Conservation (phyloP, 2,329 filamentous ascomycete species). For the Xylariales sp. region DNA sequence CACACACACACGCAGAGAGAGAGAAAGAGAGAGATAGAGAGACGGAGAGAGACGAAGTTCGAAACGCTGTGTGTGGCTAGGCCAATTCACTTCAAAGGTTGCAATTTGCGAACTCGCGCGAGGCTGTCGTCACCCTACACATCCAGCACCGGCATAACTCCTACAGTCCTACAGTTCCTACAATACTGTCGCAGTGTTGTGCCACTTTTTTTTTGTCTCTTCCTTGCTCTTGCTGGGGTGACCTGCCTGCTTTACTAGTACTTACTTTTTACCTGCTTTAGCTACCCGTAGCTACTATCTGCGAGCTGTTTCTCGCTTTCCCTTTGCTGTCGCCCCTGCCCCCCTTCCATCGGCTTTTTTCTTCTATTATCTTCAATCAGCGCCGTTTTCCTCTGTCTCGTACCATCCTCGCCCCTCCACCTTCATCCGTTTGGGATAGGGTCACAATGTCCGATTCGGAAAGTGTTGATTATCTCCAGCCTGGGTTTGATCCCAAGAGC, state of each 20-base stretch:
- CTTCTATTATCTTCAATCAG: background rate
- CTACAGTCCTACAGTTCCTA: background rate
- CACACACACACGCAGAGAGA: too few species aligned
- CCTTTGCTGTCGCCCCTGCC: background rate
- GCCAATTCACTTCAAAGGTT: too few species aligned
- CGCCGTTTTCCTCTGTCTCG: background rate
- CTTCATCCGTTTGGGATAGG: background rate
- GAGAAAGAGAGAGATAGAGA: too few species aligned
- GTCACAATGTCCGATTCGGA: conserved; percentile 72
- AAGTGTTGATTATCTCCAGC: conserved; percentile 81
- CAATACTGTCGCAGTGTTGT: background rate
- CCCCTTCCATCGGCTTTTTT: background rate
- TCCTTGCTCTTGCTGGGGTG: background rate
- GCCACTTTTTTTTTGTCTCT: conserved; percentile 14
- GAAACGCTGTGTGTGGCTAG: too few species aligned
- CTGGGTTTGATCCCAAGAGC: conserved; percentile 84
- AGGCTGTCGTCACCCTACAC: background rate
- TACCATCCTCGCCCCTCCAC: background rate
- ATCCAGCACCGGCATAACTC: too few species aligned
- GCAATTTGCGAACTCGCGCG: background rate
- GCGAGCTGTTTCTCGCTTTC: too few species aligned
- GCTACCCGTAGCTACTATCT: too few species aligned
- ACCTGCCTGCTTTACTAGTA: too few species aligned
- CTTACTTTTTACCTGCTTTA: too few species aligned
- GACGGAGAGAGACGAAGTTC: too few species aligned